Conservation (phyloP, 1,284 basidiomycete species). For the Ustilago esculenta region DNA sequence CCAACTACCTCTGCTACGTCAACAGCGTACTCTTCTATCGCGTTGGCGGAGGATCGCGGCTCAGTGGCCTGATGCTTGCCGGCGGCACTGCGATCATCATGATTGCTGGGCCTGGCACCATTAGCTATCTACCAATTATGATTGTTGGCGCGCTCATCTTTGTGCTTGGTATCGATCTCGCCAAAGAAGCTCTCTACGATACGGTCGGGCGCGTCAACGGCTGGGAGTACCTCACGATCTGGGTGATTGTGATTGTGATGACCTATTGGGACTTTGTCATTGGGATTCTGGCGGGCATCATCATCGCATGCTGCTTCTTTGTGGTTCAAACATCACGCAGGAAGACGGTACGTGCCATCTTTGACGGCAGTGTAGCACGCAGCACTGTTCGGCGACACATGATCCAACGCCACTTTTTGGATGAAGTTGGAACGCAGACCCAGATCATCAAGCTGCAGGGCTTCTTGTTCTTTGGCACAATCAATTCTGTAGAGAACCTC, state of each 20-base stretch:
- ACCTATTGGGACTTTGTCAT: conserved; percentile 77
- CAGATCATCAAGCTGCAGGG: conserved; percentile 87
- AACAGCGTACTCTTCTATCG: conserved; percentile 77
- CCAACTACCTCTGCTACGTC: conserved; percentile 70
- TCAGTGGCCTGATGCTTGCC: conserved; percentile 87
- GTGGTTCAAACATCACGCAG: conserved; percentile 89
- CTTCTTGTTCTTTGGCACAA: conserved; percentile 96
- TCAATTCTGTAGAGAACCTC: conserved; percentile 81
- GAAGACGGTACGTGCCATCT: conserved; percentile 60
- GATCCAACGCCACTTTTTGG: conserved; percentile 86
- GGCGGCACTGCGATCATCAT: conserved; percentile 78
- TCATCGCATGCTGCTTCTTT: conserved; percentile 93
- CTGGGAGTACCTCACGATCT: conserved; percentile 71
- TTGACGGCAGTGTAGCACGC: conserved; percentile 69
- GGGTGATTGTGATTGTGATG: conserved; percentile 79
- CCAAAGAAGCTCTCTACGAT: conserved; percentile 94
- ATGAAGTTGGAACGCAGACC: conserved; percentile 89
- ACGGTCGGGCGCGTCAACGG: conserved; percentile 80
- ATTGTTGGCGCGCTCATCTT: conserved; percentile 84
- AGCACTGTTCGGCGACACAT: conserved; percentile 91
- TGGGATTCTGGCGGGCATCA: conserved; percentile 89
- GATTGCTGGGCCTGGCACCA: conserved; percentile 77
- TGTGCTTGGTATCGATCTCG: conserved; percentile 90
- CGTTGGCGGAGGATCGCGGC: conserved; percentile 85
- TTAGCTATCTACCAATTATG: conserved; percentile 65